Evolutionary conservation across 495 filamentous ascomycete species (phyloP).

Genomic region (Podospora sp.): DNA sequence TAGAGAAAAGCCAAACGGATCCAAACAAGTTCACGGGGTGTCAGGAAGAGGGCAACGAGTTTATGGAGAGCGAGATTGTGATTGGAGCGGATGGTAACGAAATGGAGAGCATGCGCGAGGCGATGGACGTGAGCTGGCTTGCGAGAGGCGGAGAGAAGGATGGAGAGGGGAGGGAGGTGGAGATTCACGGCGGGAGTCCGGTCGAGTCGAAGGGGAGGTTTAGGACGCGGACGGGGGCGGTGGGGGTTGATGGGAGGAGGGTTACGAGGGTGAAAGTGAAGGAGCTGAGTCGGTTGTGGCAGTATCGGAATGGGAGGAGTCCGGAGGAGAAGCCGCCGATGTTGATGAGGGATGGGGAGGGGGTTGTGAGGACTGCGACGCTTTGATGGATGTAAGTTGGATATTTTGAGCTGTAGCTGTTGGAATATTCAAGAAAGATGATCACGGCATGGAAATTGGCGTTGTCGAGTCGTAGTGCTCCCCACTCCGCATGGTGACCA

Average conservation of each 20-base stretch:
- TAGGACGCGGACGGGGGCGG: slow-evolving; percentile 9
- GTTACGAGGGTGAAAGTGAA: slow-evolving; percentile 56
- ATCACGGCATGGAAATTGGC: too few species aligned
- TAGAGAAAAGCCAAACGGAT: slow-evolving; percentile 30
- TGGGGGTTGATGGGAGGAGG: slow-evolving; percentile 14
- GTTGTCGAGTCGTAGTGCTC: too few species aligned
- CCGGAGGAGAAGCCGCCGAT: slow-evolving; percentile 46
- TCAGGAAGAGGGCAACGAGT: slow-evolving; percentile 45
- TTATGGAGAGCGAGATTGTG: slow-evolving; percentile 59
- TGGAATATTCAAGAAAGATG: too few species aligned
- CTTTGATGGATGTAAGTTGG: slow-evolving; percentile 15
- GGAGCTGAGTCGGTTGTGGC: slow-evolving; percentile 73
- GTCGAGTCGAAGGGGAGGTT: slow-evolving; percentile 20
- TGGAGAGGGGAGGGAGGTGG: slow-evolving; percentile 32
- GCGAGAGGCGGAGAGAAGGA: slow-evolving; percentile 20
- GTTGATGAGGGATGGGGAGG: slow-evolving; percentile 24
- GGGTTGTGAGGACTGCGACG: slow-evolving; percentile 28
- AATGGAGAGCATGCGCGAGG: slow-evolving; percentile 41
- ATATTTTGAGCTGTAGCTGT: background rate
- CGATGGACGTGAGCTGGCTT: slow-evolving; percentile 40
- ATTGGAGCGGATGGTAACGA: slow-evolving; percentile 43
- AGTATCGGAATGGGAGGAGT: slow-evolving; percentile 68
- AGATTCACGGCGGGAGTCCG: slow-evolving; percentile 36
- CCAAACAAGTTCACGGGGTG: slow-evolving; percentile 38
- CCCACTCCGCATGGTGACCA: too few species aligned